Conservation (phyloP, 2,329 filamentous ascomycete species). For the Botrytis squamosa region DNA sequence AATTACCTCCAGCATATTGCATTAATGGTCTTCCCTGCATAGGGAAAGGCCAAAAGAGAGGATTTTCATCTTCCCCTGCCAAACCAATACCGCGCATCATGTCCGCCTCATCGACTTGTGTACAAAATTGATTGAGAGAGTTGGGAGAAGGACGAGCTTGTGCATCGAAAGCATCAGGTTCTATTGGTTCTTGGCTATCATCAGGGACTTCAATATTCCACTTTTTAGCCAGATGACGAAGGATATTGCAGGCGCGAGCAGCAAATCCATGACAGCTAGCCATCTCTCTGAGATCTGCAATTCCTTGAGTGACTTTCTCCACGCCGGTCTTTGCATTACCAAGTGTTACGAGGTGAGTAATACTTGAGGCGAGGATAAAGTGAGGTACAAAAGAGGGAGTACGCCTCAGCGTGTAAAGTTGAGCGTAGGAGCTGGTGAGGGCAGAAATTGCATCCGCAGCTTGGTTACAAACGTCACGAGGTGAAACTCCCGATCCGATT, state of each 20-base stretch:
- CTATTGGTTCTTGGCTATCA: conserved; percentile 35
- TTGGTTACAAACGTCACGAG: conserved; percentile 38
- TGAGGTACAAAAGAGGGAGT: conserved; percentile 40
- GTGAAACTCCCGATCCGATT: conserved; percentile 32
- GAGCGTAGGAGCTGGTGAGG: conserved; percentile 37
- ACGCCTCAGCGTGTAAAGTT: conserved; percentile 37
- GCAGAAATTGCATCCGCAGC: conserved; percentile 40
- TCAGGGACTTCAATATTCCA: conserved; percentile 58
- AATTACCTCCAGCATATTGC: background rate
- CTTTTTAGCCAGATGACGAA: conserved; percentile 56
- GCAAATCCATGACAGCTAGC: conserved; percentile 43
- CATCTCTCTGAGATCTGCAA: conserved; percentile 60
- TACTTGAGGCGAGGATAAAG: conserved; percentile 35
- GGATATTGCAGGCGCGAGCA: conserved; percentile 43
- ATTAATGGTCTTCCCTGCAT: conserved; percentile 36
- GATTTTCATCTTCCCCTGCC: conserved; percentile 24
- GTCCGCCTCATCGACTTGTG: conserved; percentile 35
- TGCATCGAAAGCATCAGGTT: conserved; percentile 38
- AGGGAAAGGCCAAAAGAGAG: conserved; percentile 38
- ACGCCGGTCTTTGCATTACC: conserved; percentile 37
- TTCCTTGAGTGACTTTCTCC: conserved; percentile 51
- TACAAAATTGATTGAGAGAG: conserved; percentile 34
- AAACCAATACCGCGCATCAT: conserved; percentile 33
- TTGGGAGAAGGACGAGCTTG: conserved; percentile 25
- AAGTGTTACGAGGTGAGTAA: conserved; percentile 33